Conservation (phyloP, 768 basidiomycete genomes). For the Lentinula sp. region DNA sequence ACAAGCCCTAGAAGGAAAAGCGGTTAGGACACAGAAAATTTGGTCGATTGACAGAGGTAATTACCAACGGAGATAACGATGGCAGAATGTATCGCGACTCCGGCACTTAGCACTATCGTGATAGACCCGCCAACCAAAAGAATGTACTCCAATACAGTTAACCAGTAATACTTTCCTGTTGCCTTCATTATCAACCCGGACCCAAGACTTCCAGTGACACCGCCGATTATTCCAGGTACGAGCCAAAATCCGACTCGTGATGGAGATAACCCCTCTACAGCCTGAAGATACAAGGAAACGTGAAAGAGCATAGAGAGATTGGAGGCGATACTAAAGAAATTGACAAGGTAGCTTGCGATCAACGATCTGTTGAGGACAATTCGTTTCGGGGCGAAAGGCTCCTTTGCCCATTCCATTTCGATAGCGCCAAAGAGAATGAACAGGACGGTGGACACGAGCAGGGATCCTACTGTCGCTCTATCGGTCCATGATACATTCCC, state of each 20-base stretch:
- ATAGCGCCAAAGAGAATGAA: conserved; percentile 35
- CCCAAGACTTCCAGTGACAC: conserved; percentile 41
- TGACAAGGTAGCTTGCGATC: conserved; percentile 50
- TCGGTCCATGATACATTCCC: conserved; percentile 45
- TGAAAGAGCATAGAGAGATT: conserved; percentile 44
- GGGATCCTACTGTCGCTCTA: conserved; percentile 26
- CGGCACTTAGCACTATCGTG: conserved; percentile 32
- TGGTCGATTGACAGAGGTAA: background rate
- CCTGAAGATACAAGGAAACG: conserved; percentile 53
- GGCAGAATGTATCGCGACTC: conserved; percentile 28
- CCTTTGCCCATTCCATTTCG: conserved; percentile 45
- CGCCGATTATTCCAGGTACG: conserved; percentile 39
- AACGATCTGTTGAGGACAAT: conserved; percentile 46
- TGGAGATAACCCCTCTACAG: conserved; percentile 41
- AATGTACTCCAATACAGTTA: conserved; percentile 40
- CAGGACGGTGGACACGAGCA: conserved; percentile 26
- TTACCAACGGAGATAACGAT: conserved; percentile 36
- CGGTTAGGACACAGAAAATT: background rate
- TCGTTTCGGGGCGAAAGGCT: conserved; percentile 53
- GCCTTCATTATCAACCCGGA: conserved; percentile 52
- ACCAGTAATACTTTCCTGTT: conserved; percentile 49
- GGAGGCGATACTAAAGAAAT: conserved; percentile 48
- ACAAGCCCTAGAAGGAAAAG: conserved; percentile 22
- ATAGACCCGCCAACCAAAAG: conserved; percentile 32
- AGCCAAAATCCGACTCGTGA: conserved; percentile 48